Evolutionary conservation across 2,329 filamentous ascomycete genomes (phyloP), one percentile per base, ranked within the genome.

Genomic region (Aspergillus fijiensis): DNA sequence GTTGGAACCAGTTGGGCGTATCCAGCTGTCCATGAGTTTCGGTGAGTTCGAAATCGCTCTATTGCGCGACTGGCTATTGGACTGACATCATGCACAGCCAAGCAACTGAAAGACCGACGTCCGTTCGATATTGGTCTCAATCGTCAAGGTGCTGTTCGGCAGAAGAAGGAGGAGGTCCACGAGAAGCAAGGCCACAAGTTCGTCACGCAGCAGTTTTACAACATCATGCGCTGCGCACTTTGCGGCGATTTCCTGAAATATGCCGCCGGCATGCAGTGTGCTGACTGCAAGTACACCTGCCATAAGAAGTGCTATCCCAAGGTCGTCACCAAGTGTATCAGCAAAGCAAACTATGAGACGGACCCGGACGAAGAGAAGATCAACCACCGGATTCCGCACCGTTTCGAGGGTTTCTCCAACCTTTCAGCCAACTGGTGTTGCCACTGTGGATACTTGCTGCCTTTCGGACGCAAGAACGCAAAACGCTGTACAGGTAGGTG

Each of bases 121-220:
- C 89, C 88, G 2, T 89, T 96, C 71, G 93, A 98, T 72, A 84
- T 94, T 60, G 95, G 95, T 72, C 87, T 99, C 65, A 92, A 92
- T 65, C 90, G 95, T 74, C 96, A 97, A 80, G 95, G 94, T 72
- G 95, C 95, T 65, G 92, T 99, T 67, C 91, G 95, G 67, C 94
- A 99, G 79, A 91, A 92, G 72, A 99, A 99, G 81, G 95, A 99
- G 77, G 93, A 98, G 72, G 89, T 99, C 4, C 91, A 97, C 79
- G 95, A 99, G 80, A 96, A 97, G 83, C 97, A 96, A 74, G 95
- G 95, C 52, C 95, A 99, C 87, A 99, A 98, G 80, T 99, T 99
- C 73, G 89, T 98, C 58, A 91, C 95, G 72, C 93, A 97, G 76
- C 95, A 97, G 76, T 99, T 99, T 78, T 99, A 98, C 87, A 99